A percentile compares a stretch with the other conserved stretches of the same genome.
Evolutionary conservation across 2,329 filamentous ascomycete genomes (phyloP).

Genomic region (Helminthosporium solani): DNA sequence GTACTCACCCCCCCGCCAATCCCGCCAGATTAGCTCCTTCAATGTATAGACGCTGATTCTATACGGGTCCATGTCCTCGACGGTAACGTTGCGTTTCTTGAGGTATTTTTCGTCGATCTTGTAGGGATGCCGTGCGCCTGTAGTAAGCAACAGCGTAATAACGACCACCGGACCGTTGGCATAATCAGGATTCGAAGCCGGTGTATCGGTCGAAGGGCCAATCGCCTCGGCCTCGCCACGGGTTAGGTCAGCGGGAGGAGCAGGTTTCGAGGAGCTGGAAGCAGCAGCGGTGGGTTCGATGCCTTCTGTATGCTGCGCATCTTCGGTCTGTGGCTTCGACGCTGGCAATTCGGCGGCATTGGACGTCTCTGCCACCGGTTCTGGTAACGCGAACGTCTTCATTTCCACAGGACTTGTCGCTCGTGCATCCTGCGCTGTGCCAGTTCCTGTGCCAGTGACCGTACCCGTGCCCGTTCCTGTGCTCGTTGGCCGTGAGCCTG

Average conservation of each 20-base stretch:
- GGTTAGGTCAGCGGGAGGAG: slow-evolving; percentile 31
- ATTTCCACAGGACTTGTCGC: slow-evolving; percentile 39
- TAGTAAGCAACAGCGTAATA: slow-evolving; percentile 82
- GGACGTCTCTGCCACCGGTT: slow-evolving; percentile 19
- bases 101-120: slow-evolving; percentile 87
- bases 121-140: slow-evolving; percentile 82
- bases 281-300: slow-evolving; percentile 13
- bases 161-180: slow-evolving; percentile 54
- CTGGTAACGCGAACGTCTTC: slow-evolving; percentile 30
- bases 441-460: slow-evolving; percentile 18
- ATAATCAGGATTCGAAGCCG: slow-evolving; percentile 42
- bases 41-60: slow-evolving; percentile 91
- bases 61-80: slow-evolving; percentile 77
- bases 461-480: too few relatives aligned
- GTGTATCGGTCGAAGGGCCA: slow-evolving; percentile 49
- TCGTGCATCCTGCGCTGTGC: slow-evolving; percentile 18
- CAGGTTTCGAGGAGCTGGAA: slow-evolving; percentile 19
- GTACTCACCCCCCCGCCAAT: slow-evolving; percentile 74
- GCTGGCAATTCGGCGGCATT: slow-evolving; percentile 14
- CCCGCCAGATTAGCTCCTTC: slow-evolving; percentile 88
- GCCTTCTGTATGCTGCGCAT: slow-evolving; percentile 13
- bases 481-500: slow-evolving; percentile 25
- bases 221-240: slow-evolving; percentile 49
- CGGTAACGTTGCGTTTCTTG: slow-evolving; percentile 72
- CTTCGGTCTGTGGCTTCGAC: slow-evolving; percentile 12